Evolutionary conservation across 495 filamentous ascomycete species (phyloP).

Genomic region (Hyaloscypha finlandica): DNA sequence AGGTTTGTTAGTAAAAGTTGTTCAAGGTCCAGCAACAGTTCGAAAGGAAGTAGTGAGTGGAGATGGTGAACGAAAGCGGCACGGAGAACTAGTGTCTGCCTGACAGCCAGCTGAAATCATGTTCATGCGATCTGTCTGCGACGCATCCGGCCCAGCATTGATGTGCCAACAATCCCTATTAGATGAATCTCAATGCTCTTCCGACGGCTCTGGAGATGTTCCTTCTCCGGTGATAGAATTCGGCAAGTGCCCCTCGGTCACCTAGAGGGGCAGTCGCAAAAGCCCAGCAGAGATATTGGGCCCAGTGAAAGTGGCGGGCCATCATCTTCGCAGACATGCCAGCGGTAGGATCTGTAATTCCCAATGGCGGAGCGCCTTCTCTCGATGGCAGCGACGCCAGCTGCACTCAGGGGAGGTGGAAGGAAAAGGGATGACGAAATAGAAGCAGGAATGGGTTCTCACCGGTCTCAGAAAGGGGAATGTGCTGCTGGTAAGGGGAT

Average conservation of each 20-base stretch:
- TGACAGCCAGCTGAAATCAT: neutral
- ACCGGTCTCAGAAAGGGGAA: conserved; percentile 15
- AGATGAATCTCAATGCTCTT: neutral
- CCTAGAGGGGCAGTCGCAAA: conserved; percentile 28
- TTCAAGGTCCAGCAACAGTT: neutral
- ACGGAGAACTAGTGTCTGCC: neutral
- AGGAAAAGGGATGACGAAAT: conserved; percentile 32
- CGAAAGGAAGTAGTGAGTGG: neutral
- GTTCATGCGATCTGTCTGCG: neutral
- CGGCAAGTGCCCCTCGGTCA: conserved; percentile 16
- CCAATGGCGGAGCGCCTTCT: neutral
- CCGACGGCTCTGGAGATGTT: neutral
- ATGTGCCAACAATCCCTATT: neutral
- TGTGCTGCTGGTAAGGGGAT: conserved; percentile 1
- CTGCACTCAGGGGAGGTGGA: neutral
- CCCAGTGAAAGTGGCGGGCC: neutral
- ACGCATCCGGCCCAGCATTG: neutral
- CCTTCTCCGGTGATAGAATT: neutral
- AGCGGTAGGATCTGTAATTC: neutral
- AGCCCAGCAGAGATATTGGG: neutral
- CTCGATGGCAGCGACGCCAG: conserved; percentile 7
- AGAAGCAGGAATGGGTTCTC: conserved; percentile 19
- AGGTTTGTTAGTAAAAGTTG: neutral
- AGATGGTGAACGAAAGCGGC: neutral
- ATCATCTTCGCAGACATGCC: conserved; percentile 3